A percentile compares a stretch with the other conserved stretches of the same genome.
These are phyloP conservation scores for Nematocida parisii DNA, from an alignment of 371 early-diverging fungal genomes.

Conservation along the genomic window DNA sequence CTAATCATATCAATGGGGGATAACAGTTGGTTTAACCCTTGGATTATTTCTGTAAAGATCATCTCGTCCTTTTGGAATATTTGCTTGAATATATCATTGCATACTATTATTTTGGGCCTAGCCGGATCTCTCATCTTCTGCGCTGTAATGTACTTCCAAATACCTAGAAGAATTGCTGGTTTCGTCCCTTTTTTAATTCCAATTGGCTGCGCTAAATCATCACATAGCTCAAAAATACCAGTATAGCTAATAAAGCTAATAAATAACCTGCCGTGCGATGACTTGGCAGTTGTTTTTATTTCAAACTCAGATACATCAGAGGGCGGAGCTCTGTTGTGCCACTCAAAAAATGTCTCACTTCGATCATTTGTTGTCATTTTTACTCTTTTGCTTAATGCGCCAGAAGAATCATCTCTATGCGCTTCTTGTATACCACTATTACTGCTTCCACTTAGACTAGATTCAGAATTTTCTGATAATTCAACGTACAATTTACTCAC, in stretches of 20 bases:
- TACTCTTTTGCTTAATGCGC: neutral
- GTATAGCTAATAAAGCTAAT: slow-evolving; percentile 46
- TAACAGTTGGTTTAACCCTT: slow-evolving; percentile 29
- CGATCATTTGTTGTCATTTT: neutral
- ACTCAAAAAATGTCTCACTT: slow-evolving; percentile 43
- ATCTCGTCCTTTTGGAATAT: slow-evolving; percentile 31
- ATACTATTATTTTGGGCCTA: slow-evolving; percentile 17
- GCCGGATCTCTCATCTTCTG: slow-evolving; percentile 49
- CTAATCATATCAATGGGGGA: slow-evolving; percentile 59
- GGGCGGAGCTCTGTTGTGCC: slow-evolving; percentile 15
- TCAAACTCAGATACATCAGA: slow-evolving; percentile 40
- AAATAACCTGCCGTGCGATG: slow-evolving; percentile 32
- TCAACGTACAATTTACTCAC: slow-evolving; percentile 40
- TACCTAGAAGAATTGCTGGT: slow-evolving; percentile 43
- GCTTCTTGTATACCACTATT: neutral
- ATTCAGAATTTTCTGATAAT: slow-evolving; percentile 17
- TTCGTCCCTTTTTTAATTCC: slow-evolving; percentile 38
- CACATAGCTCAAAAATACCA: slow-evolving; percentile 24
- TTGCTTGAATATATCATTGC: slow-evolving; percentile 41
- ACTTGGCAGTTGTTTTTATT: slow-evolving; percentile 21
- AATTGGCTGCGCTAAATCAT: slow-evolving; percentile 32
- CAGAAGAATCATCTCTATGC: neutral
- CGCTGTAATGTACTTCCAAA: slow-evolving; percentile 58
- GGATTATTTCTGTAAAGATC: slow-evolving; percentile 40
- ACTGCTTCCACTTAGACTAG: neutral